Evolutionary conservation across 2,329 filamentous ascomycete species (phyloP), one percentile per base, ranked within the genome.

Genomic region (Byssothecium circinans): DNA sequence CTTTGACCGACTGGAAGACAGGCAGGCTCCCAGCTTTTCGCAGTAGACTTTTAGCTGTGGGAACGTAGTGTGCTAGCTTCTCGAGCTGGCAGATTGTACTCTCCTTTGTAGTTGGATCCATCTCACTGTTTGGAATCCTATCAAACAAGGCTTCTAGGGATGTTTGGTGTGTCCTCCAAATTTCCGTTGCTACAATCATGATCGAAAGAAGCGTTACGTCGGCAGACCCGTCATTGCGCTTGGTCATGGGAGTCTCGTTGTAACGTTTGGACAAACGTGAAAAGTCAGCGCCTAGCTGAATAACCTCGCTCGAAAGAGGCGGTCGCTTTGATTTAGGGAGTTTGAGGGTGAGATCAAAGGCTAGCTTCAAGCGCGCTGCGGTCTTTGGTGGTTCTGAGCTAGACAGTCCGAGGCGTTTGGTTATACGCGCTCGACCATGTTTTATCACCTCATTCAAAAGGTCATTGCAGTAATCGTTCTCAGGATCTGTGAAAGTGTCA

Each of bases 31-130:
- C 18, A 8, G 51, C 47, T 15, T 40, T 35, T 29, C 39, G 36
- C 7, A 54, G 41, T 7, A 54, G 38, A 7, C 32, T 15, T 14
- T 39, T 32, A 8, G 33, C 19, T 7, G 48, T 20, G n/a, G 41
- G 35, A 14, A 43, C n/a, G 35, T 54, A 54, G 7, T 41, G 39
- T 19, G 15, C 47, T 18, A 54, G 34, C 15, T 49, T 38, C 19
- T 23, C 41, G 17, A 54, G 37, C 10, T 32, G 35, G 6, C 11
- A 19, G 17, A 18, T 23, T 8, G 51, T 15, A n/a, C 15, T 25
- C 4, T 44, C 40, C 40, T 53, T 50, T 12, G 22, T 36, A 25
- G 14, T 39, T 7, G 20, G 15, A 27, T 45, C 29, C 47, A 49
- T 43, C n/a, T 34, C 15, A 11, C 27, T 19, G 15, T 38, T 41